A percentile compares a stretch with the other conserved stretches of the same genome.
Conservation (phyloP, 805 yeast genomes). For the Lachancea mirantina region DNA sequence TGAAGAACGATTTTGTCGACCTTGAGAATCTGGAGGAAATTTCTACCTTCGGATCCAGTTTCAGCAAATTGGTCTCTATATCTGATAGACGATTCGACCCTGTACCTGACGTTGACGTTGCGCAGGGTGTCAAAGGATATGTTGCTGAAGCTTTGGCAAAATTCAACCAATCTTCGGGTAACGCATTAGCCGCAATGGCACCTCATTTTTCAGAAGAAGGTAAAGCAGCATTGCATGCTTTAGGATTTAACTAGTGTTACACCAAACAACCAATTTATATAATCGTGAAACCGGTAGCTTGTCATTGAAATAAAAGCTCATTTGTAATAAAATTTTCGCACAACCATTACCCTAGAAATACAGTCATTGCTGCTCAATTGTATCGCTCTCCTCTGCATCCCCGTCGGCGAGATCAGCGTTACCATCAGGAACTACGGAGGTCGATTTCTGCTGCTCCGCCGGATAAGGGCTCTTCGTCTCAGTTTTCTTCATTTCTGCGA, state of each 20-base stretch:
- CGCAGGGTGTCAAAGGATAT: slow-evolving; percentile 21
- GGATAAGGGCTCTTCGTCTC: slow-evolving; percentile 11
- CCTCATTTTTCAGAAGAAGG: slow-evolving; percentile 26
- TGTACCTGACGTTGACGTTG: slow-evolving; percentile 39
- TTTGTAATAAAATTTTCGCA: too few relatives aligned
- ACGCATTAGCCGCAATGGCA: slow-evolving; percentile 16
- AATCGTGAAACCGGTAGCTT: too few relatives aligned
- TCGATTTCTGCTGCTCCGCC: too few relatives aligned
- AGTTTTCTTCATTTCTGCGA: slow-evolving; percentile 45
- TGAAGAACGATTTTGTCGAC: slow-evolving; percentile 34
- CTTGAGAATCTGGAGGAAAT: slow-evolving; percentile 57
- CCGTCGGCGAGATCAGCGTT: too few relatives aligned
- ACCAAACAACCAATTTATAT: slow-evolving; percentile 1
- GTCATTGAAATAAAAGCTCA: too few relatives aligned
- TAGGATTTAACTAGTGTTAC: slow-evolving; percentile 6
- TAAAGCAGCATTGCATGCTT: slow-evolving; percentile 18
- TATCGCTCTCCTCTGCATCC: too few relatives aligned
- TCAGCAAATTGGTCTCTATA: slow-evolving; percentile 64
- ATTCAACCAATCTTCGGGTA: slow-evolving; percentile 17
- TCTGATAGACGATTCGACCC: slow-evolving; percentile 65
- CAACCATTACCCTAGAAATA: too few relatives aligned
- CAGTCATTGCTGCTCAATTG: too few relatives aligned
- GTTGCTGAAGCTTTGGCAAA: slow-evolving; percentile 19
- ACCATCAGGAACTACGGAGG: too few relatives aligned
- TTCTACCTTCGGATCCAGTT: slow-evolving; percentile 79